Conservation (phyloP, 306 rosid species). For the Castanopsis chinensis region DNA sequence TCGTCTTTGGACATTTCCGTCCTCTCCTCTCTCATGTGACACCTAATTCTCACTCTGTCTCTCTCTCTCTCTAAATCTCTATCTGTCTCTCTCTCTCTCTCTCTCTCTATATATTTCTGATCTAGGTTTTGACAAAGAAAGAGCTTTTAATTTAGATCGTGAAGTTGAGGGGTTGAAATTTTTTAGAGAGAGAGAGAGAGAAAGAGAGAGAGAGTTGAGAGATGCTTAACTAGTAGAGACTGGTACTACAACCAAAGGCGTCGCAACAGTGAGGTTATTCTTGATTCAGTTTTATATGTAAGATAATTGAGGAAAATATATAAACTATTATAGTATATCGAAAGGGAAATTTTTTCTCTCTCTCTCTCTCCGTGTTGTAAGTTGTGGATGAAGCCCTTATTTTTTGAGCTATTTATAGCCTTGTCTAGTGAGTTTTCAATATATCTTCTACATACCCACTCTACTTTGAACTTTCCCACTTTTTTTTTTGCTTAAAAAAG, state of each 20-base stretch:
- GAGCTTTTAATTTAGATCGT: conserved; percentile 33
- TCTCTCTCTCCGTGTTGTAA: background rate
- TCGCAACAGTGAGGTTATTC: conserved; percentile 2
- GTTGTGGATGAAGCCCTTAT: background rate
- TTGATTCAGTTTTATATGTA: background rate
- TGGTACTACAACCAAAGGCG: background rate
- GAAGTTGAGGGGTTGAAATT: background rate
- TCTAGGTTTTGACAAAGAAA: conserved; percentile 22
- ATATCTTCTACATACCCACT: no score
- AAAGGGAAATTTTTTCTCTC: no score
- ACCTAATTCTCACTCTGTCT: background rate
- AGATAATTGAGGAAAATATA: no score
- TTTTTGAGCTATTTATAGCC: background rate
- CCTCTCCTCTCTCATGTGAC: conserved; percentile 46
- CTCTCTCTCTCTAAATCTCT: background rate
- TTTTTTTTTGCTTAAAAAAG: background rate
- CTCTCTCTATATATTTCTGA: conserved; percentile 20
- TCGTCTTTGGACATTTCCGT: conserved; percentile 64
- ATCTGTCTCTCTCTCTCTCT: conserved; percentile 1
- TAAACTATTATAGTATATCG: no score
- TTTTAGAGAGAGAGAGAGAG: background rate
- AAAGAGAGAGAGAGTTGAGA: conserved; percentile 10
- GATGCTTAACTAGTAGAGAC: background rate
- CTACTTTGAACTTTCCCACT: background rate
- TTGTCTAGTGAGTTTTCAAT: no score